These are phyloP conservation scores for Vigna nakashimae DNA, from an alignment of 306 rosid genomes.

Conservation along the genomic window DNA sequence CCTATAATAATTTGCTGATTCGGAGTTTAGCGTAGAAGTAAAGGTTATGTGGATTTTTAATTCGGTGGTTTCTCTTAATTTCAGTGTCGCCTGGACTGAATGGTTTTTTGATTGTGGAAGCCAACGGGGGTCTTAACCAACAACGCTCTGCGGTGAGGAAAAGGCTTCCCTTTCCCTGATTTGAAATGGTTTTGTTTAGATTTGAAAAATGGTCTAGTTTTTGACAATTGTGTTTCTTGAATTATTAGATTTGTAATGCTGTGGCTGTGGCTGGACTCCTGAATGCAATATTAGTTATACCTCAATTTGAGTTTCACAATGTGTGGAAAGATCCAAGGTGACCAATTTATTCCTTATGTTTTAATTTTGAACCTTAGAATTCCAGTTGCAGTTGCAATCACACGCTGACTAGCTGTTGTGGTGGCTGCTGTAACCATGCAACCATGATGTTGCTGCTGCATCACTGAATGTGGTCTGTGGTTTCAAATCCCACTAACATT, in stretches of 20 bases:
- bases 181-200: slow-evolving; percentile 13
- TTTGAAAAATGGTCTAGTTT: slow-evolving; percentile 4
- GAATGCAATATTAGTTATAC: slow-evolving; percentile 86
- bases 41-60: neutral
- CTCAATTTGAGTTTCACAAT: slow-evolving; percentile 84
- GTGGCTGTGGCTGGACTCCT: slow-evolving; percentile 97
- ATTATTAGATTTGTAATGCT: slow-evolving; percentile 87
- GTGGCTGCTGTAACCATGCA: neutral
- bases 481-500: neutral
- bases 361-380: slow-evolving; percentile 25
- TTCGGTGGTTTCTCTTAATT: slow-evolving; percentile 40
- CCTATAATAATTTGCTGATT: slow-evolving; percentile 19
- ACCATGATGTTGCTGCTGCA: slow-evolving; percentile 12
- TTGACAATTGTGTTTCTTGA: slow-evolving; percentile 21
- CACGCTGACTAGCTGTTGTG: neutral
- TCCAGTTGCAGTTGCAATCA: neutral
- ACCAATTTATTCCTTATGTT: slow-evolving; percentile 33
- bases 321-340: slow-evolving; percentile 97
- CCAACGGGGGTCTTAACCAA: slow-evolving; percentile 98
- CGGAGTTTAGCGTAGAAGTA: slow-evolving; percentile 11
- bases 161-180: neutral
- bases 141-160: slow-evolving; percentile 87
- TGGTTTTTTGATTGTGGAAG: slow-evolving; percentile 91
- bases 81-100: slow-evolving; percentile 66
- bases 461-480: neutral